Conservation (phyloP, 495 filamentous ascomycete species). For the Halenospora varia region DNA sequence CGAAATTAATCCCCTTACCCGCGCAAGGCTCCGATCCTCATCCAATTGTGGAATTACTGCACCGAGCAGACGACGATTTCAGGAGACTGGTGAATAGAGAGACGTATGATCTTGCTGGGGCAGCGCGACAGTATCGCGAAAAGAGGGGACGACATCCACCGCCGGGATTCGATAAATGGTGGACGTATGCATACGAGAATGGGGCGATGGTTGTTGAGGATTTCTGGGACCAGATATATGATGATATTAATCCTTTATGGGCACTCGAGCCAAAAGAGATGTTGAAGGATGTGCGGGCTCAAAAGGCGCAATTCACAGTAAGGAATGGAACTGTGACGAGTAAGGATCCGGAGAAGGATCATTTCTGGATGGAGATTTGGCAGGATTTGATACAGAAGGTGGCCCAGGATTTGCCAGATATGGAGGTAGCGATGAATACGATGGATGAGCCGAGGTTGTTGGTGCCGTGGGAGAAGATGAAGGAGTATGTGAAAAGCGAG, state of each 20-base stretch:
- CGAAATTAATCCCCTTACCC: background rate
- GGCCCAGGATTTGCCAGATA: slow-evolving; percentile 57
- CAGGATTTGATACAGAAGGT: slow-evolving; percentile 49
- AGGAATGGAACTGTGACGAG: slow-evolving; percentile 49
- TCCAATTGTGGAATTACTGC: slow-evolving; percentile 41
- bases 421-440: slow-evolving; percentile 65
- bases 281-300: slow-evolving; percentile 42
- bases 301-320: slow-evolving; percentile 52
- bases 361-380: slow-evolving; percentile 60
- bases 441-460: slow-evolving; percentile 65
- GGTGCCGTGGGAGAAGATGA: slow-evolving; percentile 60
- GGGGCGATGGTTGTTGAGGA: slow-evolving; percentile 61
- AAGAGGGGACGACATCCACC: slow-evolving; percentile 65
- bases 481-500: slow-evolving; percentile 48
- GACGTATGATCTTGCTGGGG: slow-evolving; percentile 45
- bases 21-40: slow-evolving; percentile 19
- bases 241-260: slow-evolving; percentile 69
- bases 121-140: slow-evolving; percentile 55
- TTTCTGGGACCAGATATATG: slow-evolving; percentile 64
- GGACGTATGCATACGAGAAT: slow-evolving; percentile 52
- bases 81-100: slow-evolving; percentile 29
- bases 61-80: slow-evolving; percentile 36
- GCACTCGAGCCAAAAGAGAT: slow-evolving; percentile 52
- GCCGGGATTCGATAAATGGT: slow-evolving; percentile 67
- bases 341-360: slow-evolving; percentile 43